phyloP scores from a whole-genome alignment of 148 eudicot species.

The Bassia scoparia region DNA sequence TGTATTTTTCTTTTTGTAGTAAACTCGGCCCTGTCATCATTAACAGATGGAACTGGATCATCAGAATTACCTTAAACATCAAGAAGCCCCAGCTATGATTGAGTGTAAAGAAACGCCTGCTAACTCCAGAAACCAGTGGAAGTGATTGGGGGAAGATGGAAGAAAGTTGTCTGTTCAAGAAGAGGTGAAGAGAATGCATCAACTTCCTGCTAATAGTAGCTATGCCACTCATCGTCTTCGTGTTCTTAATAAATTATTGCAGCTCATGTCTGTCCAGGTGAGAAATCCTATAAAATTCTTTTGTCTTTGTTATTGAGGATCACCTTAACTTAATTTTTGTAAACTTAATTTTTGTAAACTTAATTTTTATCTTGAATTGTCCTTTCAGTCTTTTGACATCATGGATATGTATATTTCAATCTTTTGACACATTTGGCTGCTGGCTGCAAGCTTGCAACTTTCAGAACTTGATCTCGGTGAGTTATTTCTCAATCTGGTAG shows the following conservation, averaged over 20 bases:
- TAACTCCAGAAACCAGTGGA: conserved; percentile 28
- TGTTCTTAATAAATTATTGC: conserved; percentile 68
- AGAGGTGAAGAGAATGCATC: conserved; percentile 63
- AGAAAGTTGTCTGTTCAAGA: conserved; percentile 54
- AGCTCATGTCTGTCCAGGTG: conserved; percentile 78
- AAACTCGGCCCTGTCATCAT: background rate
- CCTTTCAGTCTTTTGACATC: background rate
- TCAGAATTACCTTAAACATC: conserved; percentile 16
- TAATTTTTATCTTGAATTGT: too few species aligned
- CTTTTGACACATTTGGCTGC: background rate
- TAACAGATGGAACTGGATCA: conserved; percentile 15
- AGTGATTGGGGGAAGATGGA: conserved; percentile 43
- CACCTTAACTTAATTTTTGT: background rate
- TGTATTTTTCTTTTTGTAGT: background rate
- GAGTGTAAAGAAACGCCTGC: conserved; percentile 20
- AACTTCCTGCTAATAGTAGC: conserved; percentile 63
- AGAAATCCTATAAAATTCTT: background rate
- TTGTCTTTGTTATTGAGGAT: background rate
- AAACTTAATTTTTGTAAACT: too few species aligned
- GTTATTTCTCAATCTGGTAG: too few species aligned
- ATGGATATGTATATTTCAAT: background rate
- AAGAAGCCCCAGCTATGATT: conserved; percentile 15
- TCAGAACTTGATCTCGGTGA: too few species aligned
- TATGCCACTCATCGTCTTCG: conserved; percentile 75
- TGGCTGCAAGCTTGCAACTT: too few species aligned